phyloP scores from a whole-genome alignment of 2,329 filamentous ascomycete species.

The Aspergillus sp. region DNA sequence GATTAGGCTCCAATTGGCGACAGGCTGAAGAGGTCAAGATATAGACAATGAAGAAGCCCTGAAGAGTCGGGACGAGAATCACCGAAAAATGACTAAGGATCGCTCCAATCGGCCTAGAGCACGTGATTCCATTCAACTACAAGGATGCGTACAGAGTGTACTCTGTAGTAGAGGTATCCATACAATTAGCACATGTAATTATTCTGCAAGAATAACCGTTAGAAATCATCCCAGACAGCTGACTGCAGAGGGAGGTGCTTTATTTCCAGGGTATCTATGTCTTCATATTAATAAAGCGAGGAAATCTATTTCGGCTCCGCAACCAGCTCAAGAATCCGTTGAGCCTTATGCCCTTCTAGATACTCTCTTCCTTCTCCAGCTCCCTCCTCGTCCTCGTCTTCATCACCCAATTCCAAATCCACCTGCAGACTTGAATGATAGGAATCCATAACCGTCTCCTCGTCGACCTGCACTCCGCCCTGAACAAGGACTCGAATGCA shows the following conservation, averaged over 20 bases:
- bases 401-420: conserved; percentile 35
- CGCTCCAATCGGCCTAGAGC: too few relatives aligned
- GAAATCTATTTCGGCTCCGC: conserved; percentile 8
- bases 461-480: conserved; percentile 74
- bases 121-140: too few relatives aligned
- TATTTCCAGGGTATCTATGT: conserved; percentile 5
- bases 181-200: too few relatives aligned
- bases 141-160: too few relatives aligned
- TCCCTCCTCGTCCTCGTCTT: conserved; percentile 28
- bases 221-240: not conserved
- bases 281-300: not conserved
- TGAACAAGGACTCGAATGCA: conserved; percentile 78
- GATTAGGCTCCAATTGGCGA: too few relatives aligned
- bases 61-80: too few relatives aligned
- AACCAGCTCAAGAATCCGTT: conserved; percentile 29
- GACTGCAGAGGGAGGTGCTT: not conserved
- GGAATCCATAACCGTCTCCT: conserved; percentile 73
- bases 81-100: too few relatives aligned
- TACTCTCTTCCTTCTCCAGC: conserved; percentile 34
- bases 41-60: too few relatives aligned
- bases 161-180: too few relatives aligned
- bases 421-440: conserved; percentile 77
- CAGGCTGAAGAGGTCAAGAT: too few relatives aligned
- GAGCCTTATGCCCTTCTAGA: conserved; percentile 33
- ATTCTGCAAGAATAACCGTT: too few relatives aligned